Base-by-base conservation (phyloP, 2,329 filamentous ascomycete genomes). In the Cytospora paraplurivora region DNA sequence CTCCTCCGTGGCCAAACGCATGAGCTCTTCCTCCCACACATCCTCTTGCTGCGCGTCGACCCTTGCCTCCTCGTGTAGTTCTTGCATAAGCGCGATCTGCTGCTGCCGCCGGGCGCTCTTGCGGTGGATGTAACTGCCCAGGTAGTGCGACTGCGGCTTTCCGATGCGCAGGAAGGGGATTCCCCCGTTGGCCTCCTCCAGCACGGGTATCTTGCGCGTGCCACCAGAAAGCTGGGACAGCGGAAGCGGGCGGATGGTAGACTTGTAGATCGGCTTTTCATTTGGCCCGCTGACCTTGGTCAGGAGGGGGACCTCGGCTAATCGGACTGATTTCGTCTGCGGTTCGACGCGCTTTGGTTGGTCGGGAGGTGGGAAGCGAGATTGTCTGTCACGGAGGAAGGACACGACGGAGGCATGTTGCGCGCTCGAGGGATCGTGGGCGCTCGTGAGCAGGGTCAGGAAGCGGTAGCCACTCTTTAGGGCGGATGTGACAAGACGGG, bases 401-500 rank as follows among this genome's bases (percentile, higher is more conserved):
- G 68, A 21, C 6, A 81, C 47, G 52, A 86, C 68, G 21, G 77
- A 73, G 56, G 67, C 60, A 69, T 83, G 73, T 62, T 82, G 78
- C 11, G 72, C 69, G 47, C 74, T 76, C 0, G 75, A 70, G n/a
- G 76, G 51, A 62, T 67, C 62, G 69, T 77, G 74, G 15, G 78
- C 75, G 70, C 76, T 72, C 64, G 71, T 66, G 55, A 82, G 69
- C 65, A 82, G 67, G 67, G 74, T 70, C 13, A 83, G 75, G 66
- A 78, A 81, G 76, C 80, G 68, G 50, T 93, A 93, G 32, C 90
- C 91, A 33, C 85, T 83, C 38, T 83, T 77, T 69, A 94, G 84
- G 8, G 86, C 83, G 1, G 85, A 78, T 56, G 83, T 81, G 32
- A 92, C 77, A 44, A 90, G 79, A 19, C 85, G 81, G 1, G 81